Evolutionary conservation across 2,329 filamentous ascomycete species (phyloP).

Genomic region (Pseudocercospora ulei): DNA sequence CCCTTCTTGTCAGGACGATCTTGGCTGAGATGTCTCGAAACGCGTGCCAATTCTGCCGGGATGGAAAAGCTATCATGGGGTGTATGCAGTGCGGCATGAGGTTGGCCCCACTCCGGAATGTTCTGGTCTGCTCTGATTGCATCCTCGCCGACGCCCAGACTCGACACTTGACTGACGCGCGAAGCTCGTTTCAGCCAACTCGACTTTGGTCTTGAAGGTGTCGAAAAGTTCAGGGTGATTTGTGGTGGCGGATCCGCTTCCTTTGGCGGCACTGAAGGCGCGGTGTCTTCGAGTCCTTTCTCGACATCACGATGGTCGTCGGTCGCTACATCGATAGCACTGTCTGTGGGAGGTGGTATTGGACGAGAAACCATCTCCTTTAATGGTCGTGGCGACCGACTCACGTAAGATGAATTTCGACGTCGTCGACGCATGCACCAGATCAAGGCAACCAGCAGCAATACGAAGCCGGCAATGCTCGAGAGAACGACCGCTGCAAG

Average conservation of each 20-base stretch:
- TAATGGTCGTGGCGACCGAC: slow-evolving; percentile 17
- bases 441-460: slow-evolving; percentile 24
- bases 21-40: slow-evolving; percentile 31
- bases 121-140: slow-evolving; percentile 35
- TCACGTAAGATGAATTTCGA: slow-evolving; percentile 15
- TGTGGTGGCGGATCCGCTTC: slow-evolving; percentile 35
- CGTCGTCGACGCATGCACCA: slow-evolving; percentile 26
- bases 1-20: slow-evolving; percentile 28
- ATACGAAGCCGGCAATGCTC: slow-evolving; percentile 26
- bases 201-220: slow-evolving; percentile 21
- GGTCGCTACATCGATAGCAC: slow-evolving; percentile 24
- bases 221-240: slow-evolving; percentile 33
- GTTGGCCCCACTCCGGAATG: slow-evolving; percentile 36
- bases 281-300: slow-evolving; percentile 29
- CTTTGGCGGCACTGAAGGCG: slow-evolving; percentile 6
- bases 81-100: slow-evolving; percentile 33
- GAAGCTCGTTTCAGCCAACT: slow-evolving; percentile 32
- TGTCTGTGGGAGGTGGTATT: slow-evolving; percentile 32
- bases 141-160: slow-evolving; percentile 36
- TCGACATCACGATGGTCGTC: slow-evolving; percentile 34
- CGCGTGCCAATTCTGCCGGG: slow-evolving; percentile 35
- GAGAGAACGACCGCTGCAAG: slow-evolving; percentile 34
- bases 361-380: slow-evolving; percentile 38
- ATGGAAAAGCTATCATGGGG: slow-evolving; percentile 40
- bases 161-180: slow-evolving; percentile 32